Evolutionary conservation across 2,329 filamentous ascomycete species (phyloP).

Genomic region (Xylariaceae sp.): DNA sequence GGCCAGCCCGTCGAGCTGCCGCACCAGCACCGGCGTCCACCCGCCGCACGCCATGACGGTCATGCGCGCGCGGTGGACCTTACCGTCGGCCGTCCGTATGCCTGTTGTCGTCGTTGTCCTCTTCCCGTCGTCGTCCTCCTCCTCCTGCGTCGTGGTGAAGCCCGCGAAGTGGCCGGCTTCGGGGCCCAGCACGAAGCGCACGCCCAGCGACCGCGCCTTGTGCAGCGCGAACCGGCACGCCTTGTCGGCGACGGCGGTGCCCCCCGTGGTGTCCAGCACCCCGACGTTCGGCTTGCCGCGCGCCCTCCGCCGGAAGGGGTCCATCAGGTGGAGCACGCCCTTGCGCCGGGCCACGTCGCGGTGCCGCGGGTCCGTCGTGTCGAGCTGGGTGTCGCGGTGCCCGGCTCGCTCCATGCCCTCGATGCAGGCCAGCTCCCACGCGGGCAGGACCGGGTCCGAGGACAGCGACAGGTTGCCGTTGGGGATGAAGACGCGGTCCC

Average conservation of each 20-base stretch:
- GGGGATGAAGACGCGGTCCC: constrained; percentile 27
- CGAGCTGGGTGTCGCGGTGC: constrained; percentile 26
- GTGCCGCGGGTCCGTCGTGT: constrained; percentile 21
- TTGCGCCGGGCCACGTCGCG: constrained; percentile 19
- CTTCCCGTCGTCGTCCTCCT: constrained; percentile 7
- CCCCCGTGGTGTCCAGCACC: constrained; percentile 36
- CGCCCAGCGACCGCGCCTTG: constrained; percentile 29
- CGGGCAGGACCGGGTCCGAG: constrained; percentile 14
- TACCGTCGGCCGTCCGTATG: constrained; percentile 29
- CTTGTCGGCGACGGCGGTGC: constrained; percentile 35
- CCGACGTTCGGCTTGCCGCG: constrained; percentile 20
- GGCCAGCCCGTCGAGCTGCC: constrained; percentile 30
- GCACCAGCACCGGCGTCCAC: constrained; percentile 34
- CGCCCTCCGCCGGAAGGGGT: constrained; percentile 27
- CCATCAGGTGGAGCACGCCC: constrained; percentile 24
- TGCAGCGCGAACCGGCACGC: constrained; percentile 37
- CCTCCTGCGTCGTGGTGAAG: constrained; percentile 1
- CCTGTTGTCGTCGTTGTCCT: constrained; percentile 14
- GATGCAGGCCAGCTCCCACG: constrained; percentile 30
- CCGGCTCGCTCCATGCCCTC: constrained; percentile 28
- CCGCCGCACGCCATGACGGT: constrained; percentile 24
- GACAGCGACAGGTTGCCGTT: constrained; percentile 28
- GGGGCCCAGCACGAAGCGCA: constrained; percentile 29
- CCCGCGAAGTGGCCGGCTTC: constrained; percentile 22
- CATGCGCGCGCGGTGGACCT: constrained; percentile 1